Evolutionary conservation across 2,329 filamentous ascomycete species (phyloP).

Genomic region (Fusarium sp.): DNA sequence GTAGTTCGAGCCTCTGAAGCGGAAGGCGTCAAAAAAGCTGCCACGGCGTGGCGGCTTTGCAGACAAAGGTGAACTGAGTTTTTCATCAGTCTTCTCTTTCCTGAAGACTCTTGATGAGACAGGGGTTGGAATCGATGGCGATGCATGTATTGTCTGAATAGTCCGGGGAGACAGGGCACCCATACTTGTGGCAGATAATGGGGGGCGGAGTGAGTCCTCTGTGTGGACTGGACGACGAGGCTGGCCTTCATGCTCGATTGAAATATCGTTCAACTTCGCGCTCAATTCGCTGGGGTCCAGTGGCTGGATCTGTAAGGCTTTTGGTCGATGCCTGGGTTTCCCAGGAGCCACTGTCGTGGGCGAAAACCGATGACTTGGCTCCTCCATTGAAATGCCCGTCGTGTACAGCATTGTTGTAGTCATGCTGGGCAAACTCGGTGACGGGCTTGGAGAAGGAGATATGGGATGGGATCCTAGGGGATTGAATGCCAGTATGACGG

Average conservation of each 20-base stretch:
- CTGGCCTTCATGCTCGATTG: conserved; percentile 59
- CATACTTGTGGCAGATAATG: conserved; percentile 17
- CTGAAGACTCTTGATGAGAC: conserved; percentile 15
- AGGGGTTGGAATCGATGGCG: not conserved
- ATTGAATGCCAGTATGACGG: conserved; percentile 12
- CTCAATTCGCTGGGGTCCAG: conserved; percentile 67
- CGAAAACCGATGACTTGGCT: conserved; percentile 14
- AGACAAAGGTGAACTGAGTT: not conserved
- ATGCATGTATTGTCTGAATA: not conserved
- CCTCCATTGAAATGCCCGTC: conserved; percentile 31
- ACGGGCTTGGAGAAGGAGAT: not conserved
- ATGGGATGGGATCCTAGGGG: not conserved
- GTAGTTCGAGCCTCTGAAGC: conserved; percentile 43
- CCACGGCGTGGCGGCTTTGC: conserved; percentile 25
- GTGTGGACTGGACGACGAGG: conserved; percentile 36
- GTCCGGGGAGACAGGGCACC: conserved; percentile 20
- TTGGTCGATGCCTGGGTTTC: conserved; percentile 38
- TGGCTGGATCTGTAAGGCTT: conserved; percentile 44
- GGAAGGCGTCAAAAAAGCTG: conserved; percentile 39
- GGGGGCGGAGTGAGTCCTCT: conserved; percentile 43
- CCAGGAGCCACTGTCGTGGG: conserved; percentile 7
- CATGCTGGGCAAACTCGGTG: conserved; percentile 14
- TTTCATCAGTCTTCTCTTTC: conserved; percentile 19
- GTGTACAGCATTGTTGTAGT: conserved; percentile 36
- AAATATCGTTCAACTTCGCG: conserved; percentile 61